phyloP scores from a whole-genome alignment of 768 basidiomycete genomes.

The Leccinum boreale region DNA sequence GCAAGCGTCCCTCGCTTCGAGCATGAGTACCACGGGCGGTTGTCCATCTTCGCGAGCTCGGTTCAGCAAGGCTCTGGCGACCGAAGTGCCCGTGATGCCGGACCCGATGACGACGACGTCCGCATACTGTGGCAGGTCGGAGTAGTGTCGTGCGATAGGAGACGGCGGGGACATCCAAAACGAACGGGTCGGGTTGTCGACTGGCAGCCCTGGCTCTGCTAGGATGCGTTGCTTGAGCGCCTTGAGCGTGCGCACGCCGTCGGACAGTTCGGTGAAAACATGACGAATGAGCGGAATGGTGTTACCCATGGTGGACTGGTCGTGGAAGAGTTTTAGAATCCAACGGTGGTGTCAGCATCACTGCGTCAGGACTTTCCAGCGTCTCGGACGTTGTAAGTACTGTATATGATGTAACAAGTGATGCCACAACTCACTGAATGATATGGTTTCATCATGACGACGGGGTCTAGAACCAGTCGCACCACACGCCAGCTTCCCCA shows the following conservation, averaged over 20 bases:
- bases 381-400: no score
- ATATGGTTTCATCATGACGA: no score
- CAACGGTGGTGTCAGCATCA: no score
- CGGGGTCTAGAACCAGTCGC: no score
- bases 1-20: conserved; percentile 78
- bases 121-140: conserved; percentile 37
- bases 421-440: no score
- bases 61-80: conserved; percentile 54
- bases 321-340: background rate
- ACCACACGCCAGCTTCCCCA: no score
- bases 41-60: conserved; percentile 24
- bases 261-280: conserved; percentile 20
- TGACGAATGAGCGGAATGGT: conserved; percentile 19
- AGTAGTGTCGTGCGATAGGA: conserved; percentile 40
- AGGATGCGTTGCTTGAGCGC: conserved; percentile 33
- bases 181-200: conserved; percentile 48
- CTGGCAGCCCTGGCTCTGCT: conserved; percentile 55
- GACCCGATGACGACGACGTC: conserved; percentile 74
- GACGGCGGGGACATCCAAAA: conserved; percentile 64
- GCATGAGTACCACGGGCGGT: conserved; percentile 54
- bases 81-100: conserved; percentile 69
- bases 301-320: conserved; percentile 24
- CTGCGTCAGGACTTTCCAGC: no score
- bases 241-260: conserved; percentile 20
- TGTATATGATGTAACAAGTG: no score